A percentile compares a stretch with the other conserved stretches of the same genome.
These are phyloP conservation scores for Vachellia pachyceras DNA, from an alignment of 306 rosid species.

Conservation along the genomic window DNA sequence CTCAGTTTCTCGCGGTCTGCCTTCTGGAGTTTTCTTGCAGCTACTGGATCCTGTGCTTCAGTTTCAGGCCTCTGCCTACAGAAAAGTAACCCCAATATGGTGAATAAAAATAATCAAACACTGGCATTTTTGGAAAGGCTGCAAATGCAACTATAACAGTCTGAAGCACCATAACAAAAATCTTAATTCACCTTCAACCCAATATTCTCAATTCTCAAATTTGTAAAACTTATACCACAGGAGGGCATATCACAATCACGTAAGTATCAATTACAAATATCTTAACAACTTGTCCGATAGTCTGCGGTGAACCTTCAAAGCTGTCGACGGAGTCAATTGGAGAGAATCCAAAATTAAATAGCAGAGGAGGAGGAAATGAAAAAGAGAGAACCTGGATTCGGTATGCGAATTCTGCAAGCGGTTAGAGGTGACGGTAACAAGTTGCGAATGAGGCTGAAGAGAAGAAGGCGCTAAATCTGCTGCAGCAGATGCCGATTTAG, in stretches of 20 bases:
- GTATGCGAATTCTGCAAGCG: constrained; percentile 40
- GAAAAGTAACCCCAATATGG: constrained; percentile 26
- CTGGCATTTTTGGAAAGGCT: not conserved
- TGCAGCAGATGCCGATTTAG: constrained; percentile 25
- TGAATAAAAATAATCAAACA: not conserved
- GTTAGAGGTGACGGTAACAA: constrained; percentile 37
- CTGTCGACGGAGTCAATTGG: not conserved
- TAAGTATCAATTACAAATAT: not conserved
- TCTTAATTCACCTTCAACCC: not conserved
- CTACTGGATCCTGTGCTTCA: constrained; percentile 62
- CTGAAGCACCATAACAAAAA: not conserved
- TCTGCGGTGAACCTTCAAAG: not conserved
- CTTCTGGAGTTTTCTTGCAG: constrained; percentile 76
- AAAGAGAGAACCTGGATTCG: constrained; percentile 49
- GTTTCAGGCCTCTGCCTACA: constrained; percentile 60
- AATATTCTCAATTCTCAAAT: not conserved
- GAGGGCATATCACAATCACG: not conserved
- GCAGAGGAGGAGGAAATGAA: not conserved
- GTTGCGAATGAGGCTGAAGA: constrained; percentile 40
- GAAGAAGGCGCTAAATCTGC: constrained; percentile 47
- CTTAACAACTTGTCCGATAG: not conserved
- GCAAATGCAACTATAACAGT: not conserved
- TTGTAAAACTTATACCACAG: not conserved
- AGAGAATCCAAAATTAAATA: not conserved
- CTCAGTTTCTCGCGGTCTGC: constrained; percentile 95